Base-by-base conservation (phyloP, 2,329 filamentous ascomycete species). In the Aspergillus bombycis region DNA sequence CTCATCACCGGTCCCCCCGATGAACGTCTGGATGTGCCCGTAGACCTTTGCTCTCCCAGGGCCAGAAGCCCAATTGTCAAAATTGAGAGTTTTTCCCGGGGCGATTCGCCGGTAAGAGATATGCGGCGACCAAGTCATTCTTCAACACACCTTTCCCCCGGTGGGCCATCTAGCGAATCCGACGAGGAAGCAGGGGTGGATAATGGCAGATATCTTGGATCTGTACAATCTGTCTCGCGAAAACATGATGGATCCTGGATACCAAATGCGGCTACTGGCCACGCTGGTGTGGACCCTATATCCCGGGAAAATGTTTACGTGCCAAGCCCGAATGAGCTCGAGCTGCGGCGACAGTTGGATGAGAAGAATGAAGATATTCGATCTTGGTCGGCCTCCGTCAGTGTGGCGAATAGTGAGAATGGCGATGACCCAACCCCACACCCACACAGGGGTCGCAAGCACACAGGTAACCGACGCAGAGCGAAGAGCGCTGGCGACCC, bases 291-390 rank as follows among this genome's bases (percentile, higher is more conserved):
- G 36, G 80, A 78, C 43, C 85, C 85, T 10, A 70, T 75, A 7
- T 75, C 80, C 41, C 79, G 85, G 52, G 78, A 76, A 5, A 72
- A 83, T 59, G 73, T 76, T 19, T 78, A 78, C 53, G 76, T 85
- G 4, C 78, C 78, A 16, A 86, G 80, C 56, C 75, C 85, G 9
- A 83, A 84, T 55, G 84, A 87, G 30, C 74, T 85, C 56, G 79
- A 81, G 55, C 75, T 81, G 50, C 75, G 81, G 62, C 79, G 81
- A 57, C 75, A 81, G 38, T 74, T 80, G 36, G 78, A 81, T 4
- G 82, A 85, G 57, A 85, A 82, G 68, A 85, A 85, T 62, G 77
- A 79, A 10, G 83, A 85, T 59, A 85, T 88, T 38, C 78, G 80
- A 58, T 76, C 80, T 26, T 88, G 85, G 85, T 79, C 86, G 4